A percentile compares a stretch with the other conserved stretches of the same genome.
These are phyloP conservation scores for Mortierella sp. DNA, from an alignment of 371 early-diverging fungal species.

Conservation along the genomic window DNA sequence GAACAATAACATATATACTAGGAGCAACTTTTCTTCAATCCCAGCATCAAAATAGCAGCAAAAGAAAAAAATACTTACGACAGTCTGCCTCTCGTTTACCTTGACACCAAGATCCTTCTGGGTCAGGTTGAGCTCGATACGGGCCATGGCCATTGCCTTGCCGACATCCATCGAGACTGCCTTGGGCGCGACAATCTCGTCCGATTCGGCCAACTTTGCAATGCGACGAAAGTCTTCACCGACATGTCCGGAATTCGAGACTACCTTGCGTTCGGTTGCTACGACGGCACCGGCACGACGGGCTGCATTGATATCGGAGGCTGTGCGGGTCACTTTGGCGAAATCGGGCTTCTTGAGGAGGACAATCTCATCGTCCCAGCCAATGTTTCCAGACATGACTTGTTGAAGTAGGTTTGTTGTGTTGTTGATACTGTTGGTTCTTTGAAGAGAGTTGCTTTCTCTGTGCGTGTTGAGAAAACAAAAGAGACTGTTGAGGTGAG, in stretches of 20 bases:
- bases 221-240: slow-evolving; percentile 79
- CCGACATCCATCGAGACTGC: slow-evolving; percentile 82
- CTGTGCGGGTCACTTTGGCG: slow-evolving; percentile 73
- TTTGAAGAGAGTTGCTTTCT: not conserved
- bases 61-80: slow-evolving; percentile 58
- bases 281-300: slow-evolving; percentile 79
- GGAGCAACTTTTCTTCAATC: not conserved
- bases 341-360: slow-evolving; percentile 79
- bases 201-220: slow-evolving; percentile 90
- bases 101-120: slow-evolving; percentile 91
- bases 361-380: slow-evolving; percentile 83
- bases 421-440: not conserved
- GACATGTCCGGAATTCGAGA: slow-evolving; percentile 78
- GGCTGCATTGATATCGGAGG: slow-evolving; percentile 84
- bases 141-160: slow-evolving; percentile 86
- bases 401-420: not conserved
- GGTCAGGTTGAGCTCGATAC: slow-evolving; percentile 80
- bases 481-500: not conserved
- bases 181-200: slow-evolving; percentile 82
- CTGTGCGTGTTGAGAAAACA: not conserved
- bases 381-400: slow-evolving; percentile 53
- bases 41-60: not conserved
- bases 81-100: slow-evolving; percentile 86
- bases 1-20: not conserved
- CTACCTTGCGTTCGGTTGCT: slow-evolving; percentile 76